Percentiles rank a stretch among this genome's conserved stretches.
Evolutionary conservation across 805 yeast species (phyloP).

Genomic region (Teunomyces cretensis): DNA sequence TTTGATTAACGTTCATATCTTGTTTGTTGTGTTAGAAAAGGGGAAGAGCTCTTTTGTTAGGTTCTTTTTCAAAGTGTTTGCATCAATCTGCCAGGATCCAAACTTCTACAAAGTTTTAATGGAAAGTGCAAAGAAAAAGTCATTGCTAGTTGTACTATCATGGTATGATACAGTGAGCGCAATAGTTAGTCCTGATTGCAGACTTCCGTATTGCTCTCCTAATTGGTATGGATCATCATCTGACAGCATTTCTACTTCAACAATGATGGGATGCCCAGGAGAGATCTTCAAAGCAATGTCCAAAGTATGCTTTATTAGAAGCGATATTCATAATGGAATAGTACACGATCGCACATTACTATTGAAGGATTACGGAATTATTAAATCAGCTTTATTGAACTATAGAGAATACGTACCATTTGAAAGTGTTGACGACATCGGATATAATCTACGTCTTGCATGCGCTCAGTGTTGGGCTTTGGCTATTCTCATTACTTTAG

Average conservation of each 20-base stretch:
- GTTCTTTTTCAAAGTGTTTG: slow-evolving; percentile 48
- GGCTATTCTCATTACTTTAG: slow-evolving; percentile 29
- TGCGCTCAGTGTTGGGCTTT: slow-evolving; percentile 61
- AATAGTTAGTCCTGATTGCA: slow-evolving; percentile 54
- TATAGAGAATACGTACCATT: slow-evolving; percentile 48
- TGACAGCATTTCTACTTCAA: slow-evolving; percentile 47
- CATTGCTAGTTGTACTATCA: slow-evolving; percentile 50
- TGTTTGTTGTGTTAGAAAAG: slow-evolving; percentile 53
- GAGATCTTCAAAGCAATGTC: slow-evolving; percentile 50
- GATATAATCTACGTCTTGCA: slow-evolving; percentile 41
- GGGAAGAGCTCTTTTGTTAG: slow-evolving; percentile 54
- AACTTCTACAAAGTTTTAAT: slow-evolving; percentile 41
- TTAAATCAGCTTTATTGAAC: slow-evolving; percentile 36
- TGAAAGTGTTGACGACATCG: slow-evolving; percentile 16
- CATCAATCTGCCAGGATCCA: slow-evolving; percentile 47
- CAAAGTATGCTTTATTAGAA: slow-evolving; percentile 42
- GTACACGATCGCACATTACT: slow-evolving; percentile 12
- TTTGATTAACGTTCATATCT: slow-evolving; percentile 52
- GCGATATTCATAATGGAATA: slow-evolving; percentile 16
- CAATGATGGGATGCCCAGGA: slow-evolving; percentile 62
- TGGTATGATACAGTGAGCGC: slow-evolving; percentile 64
- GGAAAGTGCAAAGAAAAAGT: slow-evolving; percentile 48
- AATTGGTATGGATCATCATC: slow-evolving; percentile 50
- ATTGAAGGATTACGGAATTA: slow-evolving; percentile 24
- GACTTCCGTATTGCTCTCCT: slow-evolving; percentile 53